Base-by-base conservation (phyloP, 2,329 filamentous ascomycete species). In the Diatrype stigma region DNA sequence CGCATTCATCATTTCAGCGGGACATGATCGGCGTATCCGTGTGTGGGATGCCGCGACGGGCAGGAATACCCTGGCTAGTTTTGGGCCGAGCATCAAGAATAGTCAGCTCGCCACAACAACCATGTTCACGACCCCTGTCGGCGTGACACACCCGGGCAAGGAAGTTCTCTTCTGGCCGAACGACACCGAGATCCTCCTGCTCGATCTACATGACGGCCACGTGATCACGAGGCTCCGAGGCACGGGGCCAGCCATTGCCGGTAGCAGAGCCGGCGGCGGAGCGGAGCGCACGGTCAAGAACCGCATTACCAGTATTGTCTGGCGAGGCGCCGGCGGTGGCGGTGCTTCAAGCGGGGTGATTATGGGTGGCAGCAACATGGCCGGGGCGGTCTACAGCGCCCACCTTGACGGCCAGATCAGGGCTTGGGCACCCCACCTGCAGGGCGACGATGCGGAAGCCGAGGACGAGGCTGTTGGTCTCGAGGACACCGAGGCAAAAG, bases 41-140 rank as follows among this genome's bases (percentile, higher is more conserved):
- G 89, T 96, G 1, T 97, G 93, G 93, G 81, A 96, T 64, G 82
- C 88, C 2, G 77, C 77, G 0, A 89, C 83, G 0, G 90, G 91
- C 2, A 87, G 87, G 17, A 96, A 97, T 67, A 95, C 89, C 0
- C 81, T 96, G 6, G 89, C 88, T 0, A 92, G 87, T 66, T 97
- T 96, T 64, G 91, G 91, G 0, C 89, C 92, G 1, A 78, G 85
- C 26, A 78, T 96, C 38, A 86, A 85, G 45, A 96, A 96, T 66
- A 78, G 73, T 57, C 84, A 80, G 59, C 73, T 86, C 5, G 80
- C 79, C 19, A 84, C 78, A 52, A 73, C 81, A 19, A 77, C 75
- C 44, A 82, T 90, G 51, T 70, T 90, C 49, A 68, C 85, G 8
- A 76, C 84, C 1, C 90, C 91, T 0, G 74, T 74, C 1, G 74